Base-by-base conservation (phyloP, 768 basidiomycete species). In the Lactarius evosmus region DNA sequence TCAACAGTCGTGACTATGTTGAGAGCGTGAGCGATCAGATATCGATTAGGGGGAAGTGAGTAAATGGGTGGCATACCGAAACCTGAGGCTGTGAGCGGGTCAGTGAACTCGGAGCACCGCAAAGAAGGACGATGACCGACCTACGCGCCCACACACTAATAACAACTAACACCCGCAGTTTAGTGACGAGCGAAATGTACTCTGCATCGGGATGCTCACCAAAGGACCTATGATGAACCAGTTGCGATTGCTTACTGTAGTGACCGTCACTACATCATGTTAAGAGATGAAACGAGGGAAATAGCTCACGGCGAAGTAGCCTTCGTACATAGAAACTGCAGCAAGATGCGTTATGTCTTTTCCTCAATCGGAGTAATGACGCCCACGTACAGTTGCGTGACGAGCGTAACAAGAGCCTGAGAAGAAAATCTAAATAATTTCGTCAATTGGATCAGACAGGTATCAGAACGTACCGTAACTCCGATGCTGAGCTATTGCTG, bases 201-300 rank as follows among this genome's bases (percentile, higher is more conserved):
- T n/a, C 12, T 46, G 41, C 38, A 58, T 7, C n/a, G 9, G 7
- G 46, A 12, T 12, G 19, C 34, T 63, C 40, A 69, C 67, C 58
- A 66, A 22, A 14, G 66, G 62, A 2, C 41, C 59, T 19, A 63
- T 14, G 6, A 69, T 54, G 19, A n/a, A 61, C 67, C 66, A 61
- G 38, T 67, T 68, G 7, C 55, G 33, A 14, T 67, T 69, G 67
- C 67, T 69, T 52, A 69, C 67, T 69, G 19, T 3, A n/a, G 7
- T 12, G n/a, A 30, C 8, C 27, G 40, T 64, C n/a, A 62, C 36
- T 54, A 33, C 29, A 50, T 33, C 30, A 16, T 11, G 36, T 46
- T 58, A 27, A 8, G 50, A n/a, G n/a, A 14, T n/a, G 49, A 8
- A 51, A 32, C 30, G 30, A 29, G 17, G 7, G 52, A 6, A 22